These are phyloP conservation scores for Blastocystis sp. DNA, from an alignment of 352 stramenopile genomes.

Conservation along the genomic window DNA sequence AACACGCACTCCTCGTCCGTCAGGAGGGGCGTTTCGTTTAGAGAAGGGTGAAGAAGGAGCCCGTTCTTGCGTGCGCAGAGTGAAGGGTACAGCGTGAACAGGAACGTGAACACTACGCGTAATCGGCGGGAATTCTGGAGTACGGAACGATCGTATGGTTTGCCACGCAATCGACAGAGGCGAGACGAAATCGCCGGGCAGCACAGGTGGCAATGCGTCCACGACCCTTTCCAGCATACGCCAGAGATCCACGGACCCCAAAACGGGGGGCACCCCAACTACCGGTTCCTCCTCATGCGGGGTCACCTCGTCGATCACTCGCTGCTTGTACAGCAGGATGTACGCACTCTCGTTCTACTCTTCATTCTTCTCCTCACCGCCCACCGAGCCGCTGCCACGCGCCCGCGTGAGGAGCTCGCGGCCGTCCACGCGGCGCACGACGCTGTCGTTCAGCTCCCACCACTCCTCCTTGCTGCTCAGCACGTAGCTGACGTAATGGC, in stretches of 20 bases:
- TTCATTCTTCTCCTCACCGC: neutral
- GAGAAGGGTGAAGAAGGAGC: neutral
- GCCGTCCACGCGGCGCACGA: neutral
- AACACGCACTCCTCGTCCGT: neutral
- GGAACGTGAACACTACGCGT: neutral
- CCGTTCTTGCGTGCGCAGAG: neutral
- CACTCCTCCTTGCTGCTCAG: neutral
- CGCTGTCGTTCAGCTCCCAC: neutral
- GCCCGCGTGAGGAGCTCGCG: neutral
- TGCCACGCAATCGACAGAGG: too few species aligned
- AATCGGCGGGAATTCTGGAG: neutral
- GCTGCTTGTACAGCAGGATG: neutral
- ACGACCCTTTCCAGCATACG: neutral
- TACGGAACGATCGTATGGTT: neutral
- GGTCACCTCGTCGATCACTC: neutral
- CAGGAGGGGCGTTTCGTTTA: neutral
- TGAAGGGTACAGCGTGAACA: neutral
- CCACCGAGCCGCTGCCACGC: neutral
- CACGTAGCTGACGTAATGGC: constrained; percentile 69
- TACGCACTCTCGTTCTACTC: neutral
- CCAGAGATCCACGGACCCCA: neutral
- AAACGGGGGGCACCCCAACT: neutral
- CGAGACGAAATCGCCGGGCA: too few species aligned
- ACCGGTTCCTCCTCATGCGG: neutral
- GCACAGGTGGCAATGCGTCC: neutral